These are phyloP conservation scores for Stephanodiscus triporus DNA, from an alignment of 108 stramenopile genomes.

Conservation along the genomic window DNA sequence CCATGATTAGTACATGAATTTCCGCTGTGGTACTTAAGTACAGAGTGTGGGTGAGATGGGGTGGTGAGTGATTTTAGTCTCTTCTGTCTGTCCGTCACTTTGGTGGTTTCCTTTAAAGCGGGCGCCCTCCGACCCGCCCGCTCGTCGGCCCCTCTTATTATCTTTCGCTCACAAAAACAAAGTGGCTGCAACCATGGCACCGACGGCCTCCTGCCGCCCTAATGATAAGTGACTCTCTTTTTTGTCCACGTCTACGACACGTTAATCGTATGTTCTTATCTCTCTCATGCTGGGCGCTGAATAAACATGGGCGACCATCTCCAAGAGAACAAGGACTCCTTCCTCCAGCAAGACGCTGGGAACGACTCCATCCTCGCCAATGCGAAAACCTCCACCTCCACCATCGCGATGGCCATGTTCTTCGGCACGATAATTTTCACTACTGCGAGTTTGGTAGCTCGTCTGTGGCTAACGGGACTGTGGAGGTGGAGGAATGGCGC, in stretches of 20 bases:
- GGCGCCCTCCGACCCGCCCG: too few relatives aligned
- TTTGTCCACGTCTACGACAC: background rate
- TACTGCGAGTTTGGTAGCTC: conserved; percentile 57
- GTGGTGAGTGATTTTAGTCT: too few relatives aligned
- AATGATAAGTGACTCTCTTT: background rate
- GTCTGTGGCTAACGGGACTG: conserved; percentile 57
- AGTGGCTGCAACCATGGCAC: too few relatives aligned
- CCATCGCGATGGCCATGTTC: conserved; percentile 78
- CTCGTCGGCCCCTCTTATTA: too few relatives aligned
- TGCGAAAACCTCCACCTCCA: conserved; percentile 37
- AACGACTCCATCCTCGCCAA: conserved; percentile 18
- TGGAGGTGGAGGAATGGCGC: conserved; percentile 42
- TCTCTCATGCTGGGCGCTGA: background rate
- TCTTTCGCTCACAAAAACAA: too few relatives aligned
- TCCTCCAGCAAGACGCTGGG: conserved; percentile 9
- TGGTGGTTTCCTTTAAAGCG: too few relatives aligned
- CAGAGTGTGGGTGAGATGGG: too few relatives aligned
- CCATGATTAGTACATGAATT: too few relatives aligned
- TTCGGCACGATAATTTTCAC: conserved; percentile 79
- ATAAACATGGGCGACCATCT: conserved; percentile 4
- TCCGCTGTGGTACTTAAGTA: too few relatives aligned
- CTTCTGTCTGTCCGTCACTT: too few relatives aligned
- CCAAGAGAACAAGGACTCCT: background rate
- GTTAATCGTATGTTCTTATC: background rate
- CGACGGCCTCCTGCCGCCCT: background rate